Conservation (phyloP, 257 asterid species). For the Cruciata laevipes region DNA sequence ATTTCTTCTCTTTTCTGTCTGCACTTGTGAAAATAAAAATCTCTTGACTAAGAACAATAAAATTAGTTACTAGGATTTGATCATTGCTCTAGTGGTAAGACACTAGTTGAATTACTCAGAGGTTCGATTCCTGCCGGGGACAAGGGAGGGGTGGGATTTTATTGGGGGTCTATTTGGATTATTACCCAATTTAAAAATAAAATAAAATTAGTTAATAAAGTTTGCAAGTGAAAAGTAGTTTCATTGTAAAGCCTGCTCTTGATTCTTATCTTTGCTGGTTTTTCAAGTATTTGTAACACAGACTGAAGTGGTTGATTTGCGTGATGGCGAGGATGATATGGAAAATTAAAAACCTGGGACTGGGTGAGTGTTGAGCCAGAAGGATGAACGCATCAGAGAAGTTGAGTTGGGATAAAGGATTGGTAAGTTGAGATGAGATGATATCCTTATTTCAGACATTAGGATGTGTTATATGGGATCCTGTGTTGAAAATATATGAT, state of each 20-base stretch:
- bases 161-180: too few relatives aligned
- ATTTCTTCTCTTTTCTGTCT: neutral
- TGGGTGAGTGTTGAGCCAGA: conserved; percentile 7
- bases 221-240: neutral
- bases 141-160: too few relatives aligned
- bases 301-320: neutral
- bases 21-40: neutral
- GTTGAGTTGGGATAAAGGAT: conserved; percentile 41
- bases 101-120: too few relatives aligned
- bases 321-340: conserved; percentile 12
- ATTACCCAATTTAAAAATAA: too few relatives aligned
- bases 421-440: conserved; percentile 30
- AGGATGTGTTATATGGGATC: neutral
- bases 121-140: too few relatives aligned
- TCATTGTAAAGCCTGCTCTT: neutral
- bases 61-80: too few relatives aligned
- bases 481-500: neutral
- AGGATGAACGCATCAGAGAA: conserved; percentile 20
- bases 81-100: too few relatives aligned
- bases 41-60: neutral
- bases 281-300: neutral
- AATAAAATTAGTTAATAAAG: too few relatives aligned
- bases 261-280: neutral
- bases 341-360: neutral
- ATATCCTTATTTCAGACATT: neutral